Evolutionary conservation across 2,329 filamentous ascomycete genomes (phyloP).

Genomic region (Aureobasidium sp.): DNA sequence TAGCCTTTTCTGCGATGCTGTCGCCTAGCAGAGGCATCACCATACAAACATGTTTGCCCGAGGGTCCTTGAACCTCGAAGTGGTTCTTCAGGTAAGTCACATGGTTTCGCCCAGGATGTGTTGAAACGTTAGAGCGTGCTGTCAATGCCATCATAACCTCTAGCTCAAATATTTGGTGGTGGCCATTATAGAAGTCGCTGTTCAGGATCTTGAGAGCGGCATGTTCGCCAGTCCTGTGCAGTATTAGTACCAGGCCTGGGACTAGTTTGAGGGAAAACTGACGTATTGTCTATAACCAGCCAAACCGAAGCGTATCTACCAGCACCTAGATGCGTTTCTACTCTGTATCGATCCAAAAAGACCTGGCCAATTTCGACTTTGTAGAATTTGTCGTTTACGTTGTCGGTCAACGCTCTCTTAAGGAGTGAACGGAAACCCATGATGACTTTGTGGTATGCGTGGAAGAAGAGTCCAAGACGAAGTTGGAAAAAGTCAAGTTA

Average conservation of each 20-base stretch:
- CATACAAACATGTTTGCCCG: slow-evolving; percentile 20
- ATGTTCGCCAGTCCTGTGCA: not conserved
- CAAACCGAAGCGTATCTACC: slow-evolving; percentile 33
- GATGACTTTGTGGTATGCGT: not conserved
- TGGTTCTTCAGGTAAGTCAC: slow-evolving; percentile 16
- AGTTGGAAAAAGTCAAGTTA: not conserved
- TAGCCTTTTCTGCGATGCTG: slow-evolving; percentile 14
- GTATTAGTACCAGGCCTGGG: not conserved
- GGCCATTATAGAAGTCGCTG: slow-evolving; percentile 14
- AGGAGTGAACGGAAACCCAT: not conserved
- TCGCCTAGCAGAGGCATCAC: slow-evolving; percentile 18
- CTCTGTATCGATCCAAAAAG: slow-evolving; percentile 28
- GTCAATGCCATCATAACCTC: slow-evolving; percentile 12
- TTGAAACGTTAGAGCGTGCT: not conserved
- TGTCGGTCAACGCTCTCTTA: not conserved
- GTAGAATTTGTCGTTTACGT: slow-evolving; percentile 8
- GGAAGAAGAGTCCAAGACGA: not conserved
- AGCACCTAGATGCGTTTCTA: slow-evolving; percentile 33
- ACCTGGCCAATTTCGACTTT: slow-evolving; percentile 28
- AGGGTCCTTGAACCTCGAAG: slow-evolving; percentile 20
- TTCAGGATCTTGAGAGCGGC: slow-evolving; percentile 18
- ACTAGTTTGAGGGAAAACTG: not conserved
- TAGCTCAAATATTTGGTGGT: slow-evolving; percentile 11
- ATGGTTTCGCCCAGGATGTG: slow-evolving; percentile 4
- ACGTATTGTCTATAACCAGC: slow-evolving; percentile 30